Conservation (phyloP, 2,329 filamentous ascomycete species). For the Penicillium sp. region DNA sequence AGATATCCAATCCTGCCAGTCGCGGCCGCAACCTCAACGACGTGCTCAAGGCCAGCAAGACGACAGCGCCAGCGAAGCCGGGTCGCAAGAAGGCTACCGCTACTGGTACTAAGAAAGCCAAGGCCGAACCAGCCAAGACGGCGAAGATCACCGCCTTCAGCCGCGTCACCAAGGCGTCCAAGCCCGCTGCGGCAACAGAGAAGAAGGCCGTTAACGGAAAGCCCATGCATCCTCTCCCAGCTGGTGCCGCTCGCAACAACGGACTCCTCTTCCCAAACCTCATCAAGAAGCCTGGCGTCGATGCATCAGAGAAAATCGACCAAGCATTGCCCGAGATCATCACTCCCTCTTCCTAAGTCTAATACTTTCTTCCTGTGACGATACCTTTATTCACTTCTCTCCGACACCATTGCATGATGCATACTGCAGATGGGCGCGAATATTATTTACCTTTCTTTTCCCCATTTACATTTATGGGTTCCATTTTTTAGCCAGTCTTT, state of each 20-base stretch:
- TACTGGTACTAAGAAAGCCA: constrained; percentile 11
- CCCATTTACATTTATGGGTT: constrained; percentile 4
- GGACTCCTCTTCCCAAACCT: constrained; percentile 31
- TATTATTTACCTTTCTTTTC: constrained; percentile 5
- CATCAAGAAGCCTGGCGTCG: constrained; percentile 13
- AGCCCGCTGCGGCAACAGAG: constrained; percentile 14
- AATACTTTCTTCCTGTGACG: constrained; percentile 1
- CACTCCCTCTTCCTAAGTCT: constrained; percentile 2
- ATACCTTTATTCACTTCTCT: neutral
- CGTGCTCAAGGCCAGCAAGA: constrained; percentile 20
- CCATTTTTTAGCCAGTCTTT: neutral
- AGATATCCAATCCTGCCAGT: constrained; percentile 30
- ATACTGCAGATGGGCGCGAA: constrained; percentile 11
- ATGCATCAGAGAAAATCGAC: constrained; percentile 1
- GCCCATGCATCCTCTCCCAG: constrained; percentile 35
- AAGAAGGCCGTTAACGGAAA: constrained; percentile 31
- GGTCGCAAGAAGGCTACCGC: constrained; percentile 17
- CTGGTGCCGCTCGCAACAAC: constrained; percentile 36
- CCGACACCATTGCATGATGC: constrained; percentile 12
- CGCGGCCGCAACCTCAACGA: constrained; percentile 27
- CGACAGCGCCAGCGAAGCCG: constrained; percentile 24
- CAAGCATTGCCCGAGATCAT: constrained; percentile 1
- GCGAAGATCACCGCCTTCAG: constrained; percentile 31
- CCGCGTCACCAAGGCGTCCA: constrained; percentile 33
- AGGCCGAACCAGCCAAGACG: constrained; percentile 20